These are phyloP conservation scores for Teunomyces pallodes DNA, from an alignment of 805 yeast genomes.

Conservation along the genomic window DNA sequence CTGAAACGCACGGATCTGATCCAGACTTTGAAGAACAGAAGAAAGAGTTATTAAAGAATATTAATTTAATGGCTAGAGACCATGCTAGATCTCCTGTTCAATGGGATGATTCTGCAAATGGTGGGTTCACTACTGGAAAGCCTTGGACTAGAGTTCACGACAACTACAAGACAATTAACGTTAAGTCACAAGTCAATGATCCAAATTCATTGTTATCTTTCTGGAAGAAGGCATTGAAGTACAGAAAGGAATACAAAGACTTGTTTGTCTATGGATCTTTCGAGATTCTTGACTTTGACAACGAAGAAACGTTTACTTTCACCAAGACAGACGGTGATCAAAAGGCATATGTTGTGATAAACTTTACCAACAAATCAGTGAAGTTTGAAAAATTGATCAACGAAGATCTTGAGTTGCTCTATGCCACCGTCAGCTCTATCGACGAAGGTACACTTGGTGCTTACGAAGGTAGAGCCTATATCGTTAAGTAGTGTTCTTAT, in stretches of 20 bases:
- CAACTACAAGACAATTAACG: slow-evolving; percentile 49
- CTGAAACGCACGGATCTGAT: slow-evolving; percentile 22
- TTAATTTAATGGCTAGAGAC: slow-evolving; percentile 47
- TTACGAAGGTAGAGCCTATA: slow-evolving; percentile 13
- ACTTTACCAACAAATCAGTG: slow-evolving; percentile 17
- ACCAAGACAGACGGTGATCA: slow-evolving; percentile 31
- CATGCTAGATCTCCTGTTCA: slow-evolving; percentile 56
- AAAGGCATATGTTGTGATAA: slow-evolving; percentile 21
- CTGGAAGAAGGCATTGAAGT: slow-evolving; percentile 41
- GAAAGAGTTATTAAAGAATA: slow-evolving; percentile 26
- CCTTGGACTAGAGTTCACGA: slow-evolving; percentile 57
- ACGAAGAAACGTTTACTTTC: slow-evolving; percentile 40
- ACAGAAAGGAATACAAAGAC: slow-evolving; percentile 46
- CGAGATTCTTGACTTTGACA: slow-evolving; percentile 42
- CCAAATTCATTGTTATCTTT: slow-evolving; percentile 44
- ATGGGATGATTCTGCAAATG: slow-evolving; percentile 45
- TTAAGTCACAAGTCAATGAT: slow-evolving; percentile 44
- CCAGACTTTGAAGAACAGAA: slow-evolving; percentile 16
- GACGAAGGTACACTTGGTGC: slow-evolving; percentile 9
- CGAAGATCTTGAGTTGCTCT: slow-evolving; percentile 11
- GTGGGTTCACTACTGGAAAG: slow-evolving; percentile 45
- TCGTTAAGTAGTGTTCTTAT: neutral
- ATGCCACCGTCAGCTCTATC: slow-evolving; percentile 5
- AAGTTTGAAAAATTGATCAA: slow-evolving; percentile 8
- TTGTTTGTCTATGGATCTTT: slow-evolving; percentile 47